Evolutionary conservation across 129 eudicot species (phyloP).

Genomic region (Chrysanthemum makinoi): DNA sequence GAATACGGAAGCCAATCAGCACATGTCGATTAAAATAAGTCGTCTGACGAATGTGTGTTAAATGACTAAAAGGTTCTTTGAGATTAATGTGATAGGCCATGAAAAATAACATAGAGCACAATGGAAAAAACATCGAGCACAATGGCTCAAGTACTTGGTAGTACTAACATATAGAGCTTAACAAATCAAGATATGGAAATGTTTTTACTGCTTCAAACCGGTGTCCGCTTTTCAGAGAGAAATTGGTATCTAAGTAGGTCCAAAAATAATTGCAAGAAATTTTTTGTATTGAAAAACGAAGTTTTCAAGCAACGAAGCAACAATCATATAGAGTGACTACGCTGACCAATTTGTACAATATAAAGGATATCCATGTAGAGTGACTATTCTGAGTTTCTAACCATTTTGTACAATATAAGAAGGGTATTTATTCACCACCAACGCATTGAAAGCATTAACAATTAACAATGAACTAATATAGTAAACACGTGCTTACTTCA

Average conservation of each 20-base stretch:
- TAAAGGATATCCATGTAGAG: too few species aligned
- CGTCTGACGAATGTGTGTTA: not conserved
- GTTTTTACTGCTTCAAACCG: not conserved
- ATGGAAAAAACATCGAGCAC: not conserved
- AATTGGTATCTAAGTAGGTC: not conserved
- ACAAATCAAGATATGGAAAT: not conserved
- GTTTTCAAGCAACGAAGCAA: not conserved
- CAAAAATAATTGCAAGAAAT: conserved; percentile 4
- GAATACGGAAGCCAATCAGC: not conserved
- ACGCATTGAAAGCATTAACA: too few species aligned
- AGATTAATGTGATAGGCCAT: not conserved
- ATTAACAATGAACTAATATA: too few species aligned
- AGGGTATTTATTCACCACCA: not conserved
- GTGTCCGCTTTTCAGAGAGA: not conserved
- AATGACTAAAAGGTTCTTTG: not conserved
- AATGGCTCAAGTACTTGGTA: not conserved
- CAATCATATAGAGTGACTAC: not conserved
- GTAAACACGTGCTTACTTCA: too few species aligned
- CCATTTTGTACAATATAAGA: not conserved
- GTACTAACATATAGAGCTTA: not conserved
- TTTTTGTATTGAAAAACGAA: not conserved
- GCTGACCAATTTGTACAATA: not conserved
- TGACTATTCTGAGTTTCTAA: not conserved
- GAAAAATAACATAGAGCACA: not conserved
- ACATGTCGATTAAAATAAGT: not conserved